Conservation (phyloP, 441 rosid genomes). For the Populus hybrid region DNA sequence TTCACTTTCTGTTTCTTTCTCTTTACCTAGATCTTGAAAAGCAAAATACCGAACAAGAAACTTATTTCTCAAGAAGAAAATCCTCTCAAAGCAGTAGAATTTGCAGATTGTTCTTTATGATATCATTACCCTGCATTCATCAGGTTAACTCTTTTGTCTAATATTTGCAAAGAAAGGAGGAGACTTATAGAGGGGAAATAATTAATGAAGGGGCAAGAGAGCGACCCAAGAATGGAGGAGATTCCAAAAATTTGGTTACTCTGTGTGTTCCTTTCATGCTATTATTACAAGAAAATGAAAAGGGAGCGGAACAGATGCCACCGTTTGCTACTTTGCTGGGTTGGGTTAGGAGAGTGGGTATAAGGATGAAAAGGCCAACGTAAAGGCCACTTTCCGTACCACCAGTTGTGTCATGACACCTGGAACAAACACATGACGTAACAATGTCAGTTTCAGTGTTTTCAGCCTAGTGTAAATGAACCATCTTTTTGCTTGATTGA, state of each 20-base stretch:
- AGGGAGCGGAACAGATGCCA: constrained; percentile 26
- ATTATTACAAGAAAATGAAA: constrained; percentile 1
- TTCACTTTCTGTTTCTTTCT: background rate
- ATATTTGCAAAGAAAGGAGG: background rate
- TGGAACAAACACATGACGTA: background rate
- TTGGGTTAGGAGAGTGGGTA: background rate
- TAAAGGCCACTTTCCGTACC: background rate
- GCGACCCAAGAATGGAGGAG: background rate
- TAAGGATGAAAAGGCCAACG: constrained; percentile 22
- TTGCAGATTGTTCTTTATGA: too few relatives aligned
- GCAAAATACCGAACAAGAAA: too few relatives aligned
- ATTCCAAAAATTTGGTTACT: background rate
- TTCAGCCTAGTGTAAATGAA: constrained; percentile 6
- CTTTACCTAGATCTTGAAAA: background rate
- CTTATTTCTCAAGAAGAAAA: too few relatives aligned
- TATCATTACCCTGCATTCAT: background rate
- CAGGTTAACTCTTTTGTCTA: background rate
- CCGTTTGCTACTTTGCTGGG: constrained; percentile 26
- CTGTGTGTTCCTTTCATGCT: background rate
- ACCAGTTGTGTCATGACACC: constrained; percentile 11
- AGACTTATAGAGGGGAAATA: background rate
- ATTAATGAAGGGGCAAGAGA: background rate
- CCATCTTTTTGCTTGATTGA: background rate
- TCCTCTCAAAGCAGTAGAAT: too few relatives aligned
- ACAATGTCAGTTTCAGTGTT: background rate